These are phyloP conservation scores for Pachysolen tannophilus DNA, from an alignment of 805 yeast genomes.

Conservation along the genomic window DNA sequence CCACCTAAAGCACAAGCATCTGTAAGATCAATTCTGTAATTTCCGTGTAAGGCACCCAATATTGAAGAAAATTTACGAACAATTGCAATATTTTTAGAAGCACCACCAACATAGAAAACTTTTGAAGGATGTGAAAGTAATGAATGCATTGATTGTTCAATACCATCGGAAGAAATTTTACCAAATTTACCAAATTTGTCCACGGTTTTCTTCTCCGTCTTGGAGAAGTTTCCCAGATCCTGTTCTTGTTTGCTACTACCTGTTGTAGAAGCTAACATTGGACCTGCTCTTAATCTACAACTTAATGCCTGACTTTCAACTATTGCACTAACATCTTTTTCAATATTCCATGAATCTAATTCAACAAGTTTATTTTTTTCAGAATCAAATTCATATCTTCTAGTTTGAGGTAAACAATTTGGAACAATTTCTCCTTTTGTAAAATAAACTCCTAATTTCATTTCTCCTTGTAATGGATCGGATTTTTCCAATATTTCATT, in stretches of 20 bases:
- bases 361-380: slow-evolving; percentile 21
- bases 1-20: slow-evolving; percentile 94
- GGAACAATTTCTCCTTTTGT: slow-evolving; percentile 92
- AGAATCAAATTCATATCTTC: slow-evolving; percentile 37
- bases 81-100: slow-evolving; percentile 63
- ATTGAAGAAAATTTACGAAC: slow-evolving; percentile 63
- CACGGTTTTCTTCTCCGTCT: slow-evolving; percentile 14
- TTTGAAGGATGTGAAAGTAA: slow-evolving; percentile 52
- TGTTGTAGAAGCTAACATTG: slow-evolving; percentile 45
- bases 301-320: slow-evolving; percentile 84
- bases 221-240: no score
- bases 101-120: slow-evolving; percentile 83
- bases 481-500: slow-evolving; percentile 40
- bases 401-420: slow-evolving; percentile 57
- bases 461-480: slow-evolving; percentile 24
- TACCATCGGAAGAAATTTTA: slow-evolving; percentile 40
- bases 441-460: slow-evolving; percentile 69
- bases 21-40: slow-evolving; percentile 64
- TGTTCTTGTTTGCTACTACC: background rate
- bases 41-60: slow-evolving; percentile 58
- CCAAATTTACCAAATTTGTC: slow-evolving; percentile 28
- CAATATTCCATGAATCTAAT: slow-evolving; percentile 34
- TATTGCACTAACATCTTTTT: slow-evolving; percentile 65
- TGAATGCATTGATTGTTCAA: slow-evolving; percentile 33
- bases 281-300: slow-evolving; percentile 73